Base-by-base conservation (phyloP, 306 rosid genomes). In the Trifolium pratense region DNA sequence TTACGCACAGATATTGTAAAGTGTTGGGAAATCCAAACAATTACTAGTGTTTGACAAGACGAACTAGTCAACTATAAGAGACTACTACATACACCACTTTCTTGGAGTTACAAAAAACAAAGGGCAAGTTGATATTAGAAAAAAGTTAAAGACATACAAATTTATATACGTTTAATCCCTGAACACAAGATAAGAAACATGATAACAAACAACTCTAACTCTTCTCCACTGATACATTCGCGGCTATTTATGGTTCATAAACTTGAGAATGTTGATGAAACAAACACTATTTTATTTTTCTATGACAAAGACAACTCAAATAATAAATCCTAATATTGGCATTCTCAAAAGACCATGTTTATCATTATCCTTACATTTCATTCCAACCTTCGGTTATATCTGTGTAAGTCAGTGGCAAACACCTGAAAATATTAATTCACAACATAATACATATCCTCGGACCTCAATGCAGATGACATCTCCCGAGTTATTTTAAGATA, bases 341-440 rank as follows among this genome's bases (percentile, higher is more conserved):
- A 36, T 40, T 70, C 59, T 51, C 37, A 23, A n/a, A 6, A 11
- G 25, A 46, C 46, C 42, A 49, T 61, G 34, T 49, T 23, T 25
- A 37, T 77, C 58, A 18, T 40, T 37, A 39, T 77, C 36, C 26
- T 43, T 25, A 25, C 60, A 25, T 57, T 63, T 37, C 49, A 37
- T 4, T 21, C 53, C 6, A 18, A 68, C 55, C 62, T 39, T 32
- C 59, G 14, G 29, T 16, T 39, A 15, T 2, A 32, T 58, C 13
- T 56, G 45, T 18, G 6, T 57, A 46, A 18, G 68, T 58, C 32
- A 65, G 26, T 40, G 48, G 6, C 49, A 67, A 18, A 32, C 37
- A 12, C 16, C 25, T 4, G 36, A 18, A 45, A 58, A 18, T n/a
- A 61, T 68, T 32, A 14, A 31, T 58, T 68, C 60, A 57, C 45